Evolutionary conservation across 192 early-diverging fungal genomes (phyloP), one percentile per base, ranked within the genome.

Genomic region (Entomortierella chlamydospora): DNA sequence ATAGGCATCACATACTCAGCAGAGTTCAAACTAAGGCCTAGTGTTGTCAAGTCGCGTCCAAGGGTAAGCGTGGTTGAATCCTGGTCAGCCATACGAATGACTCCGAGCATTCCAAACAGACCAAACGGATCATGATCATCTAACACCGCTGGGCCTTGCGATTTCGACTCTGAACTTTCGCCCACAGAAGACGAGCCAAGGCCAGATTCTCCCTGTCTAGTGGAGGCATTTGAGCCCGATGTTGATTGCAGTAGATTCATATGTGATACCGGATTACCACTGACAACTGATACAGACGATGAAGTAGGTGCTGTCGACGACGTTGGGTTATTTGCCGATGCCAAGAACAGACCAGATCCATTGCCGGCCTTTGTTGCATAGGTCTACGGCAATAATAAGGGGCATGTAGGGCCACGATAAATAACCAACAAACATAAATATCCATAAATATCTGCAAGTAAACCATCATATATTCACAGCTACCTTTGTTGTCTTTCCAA

Each of bases 31-130:
- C 90, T 90, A 26, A 94, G 85, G 15, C 93, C 95, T 43, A 99
- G 87, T 26, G 92, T 91, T 23, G 96, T 93, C 57, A 97, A 84
- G 83, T 99, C 96, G 72, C 89, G 89, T 1, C 96, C 98, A n/a
- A 96, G 88, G 30, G 94, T 92, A 65, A 97, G 85, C 82, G 93
- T 93, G 33, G 90, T 92, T 45, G 84, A 79, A 79, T 93, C 93
- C 28, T 89, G 90, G 81, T 94, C 91, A 11, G 89, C 87, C 86
- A 91, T 88, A 31, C 93, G 86, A 58, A 97, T 91, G 41, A 95
- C 89, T 51, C 91, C 91, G 61, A 98, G 83, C 53, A 99, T 86
- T n/a, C 96, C 96, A 43, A 94, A 83, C 66, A 99, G 85, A 4
- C 94, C 95, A 74, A 88, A 95, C 50, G 88, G 88, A 80, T 97